Evolutionary conservation across 148 eudicot genomes (phyloP).

Genomic region (Amaranthus cruentus): DNA sequence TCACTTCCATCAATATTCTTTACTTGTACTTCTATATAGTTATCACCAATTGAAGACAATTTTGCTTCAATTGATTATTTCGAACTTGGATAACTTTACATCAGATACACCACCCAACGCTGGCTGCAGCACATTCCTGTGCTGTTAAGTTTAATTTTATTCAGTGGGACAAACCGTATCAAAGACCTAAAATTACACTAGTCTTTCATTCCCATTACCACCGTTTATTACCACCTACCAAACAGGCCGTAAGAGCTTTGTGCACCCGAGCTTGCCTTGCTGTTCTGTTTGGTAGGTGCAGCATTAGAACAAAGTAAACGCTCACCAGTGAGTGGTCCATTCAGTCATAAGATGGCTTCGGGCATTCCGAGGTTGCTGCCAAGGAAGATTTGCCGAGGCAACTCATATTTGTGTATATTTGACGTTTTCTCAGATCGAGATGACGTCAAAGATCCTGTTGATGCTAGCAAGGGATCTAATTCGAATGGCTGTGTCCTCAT

Average conservation of each 20-base stretch:
- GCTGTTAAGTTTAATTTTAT: neutral
- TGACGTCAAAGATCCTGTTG: slow-evolving; percentile 40
- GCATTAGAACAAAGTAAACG: slow-evolving; percentile 3
- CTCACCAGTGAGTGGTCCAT: slow-evolving; percentile 22
- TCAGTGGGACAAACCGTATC: neutral
- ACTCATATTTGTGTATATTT: slow-evolving; percentile 48
- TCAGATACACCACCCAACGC: neutral
- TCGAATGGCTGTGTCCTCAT: slow-evolving; percentile 46
- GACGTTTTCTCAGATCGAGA: slow-evolving; percentile 44
- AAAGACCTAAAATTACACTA: neutral
- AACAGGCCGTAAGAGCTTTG: too few species aligned
- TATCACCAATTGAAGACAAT: neutral
- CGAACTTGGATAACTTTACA: neutral
- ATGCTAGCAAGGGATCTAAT: slow-evolving; percentile 53
- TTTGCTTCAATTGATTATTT: neutral
- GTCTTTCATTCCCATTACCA: too few species aligned
- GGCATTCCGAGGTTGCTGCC: slow-evolving; percentile 54
- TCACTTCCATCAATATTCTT: slow-evolving; percentile 7
- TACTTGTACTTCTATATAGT: neutral
- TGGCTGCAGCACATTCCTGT: neutral
- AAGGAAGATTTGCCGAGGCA: slow-evolving; percentile 55
- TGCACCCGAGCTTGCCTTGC: slow-evolving; percentile 1
- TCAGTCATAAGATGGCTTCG: slow-evolving; percentile 75
- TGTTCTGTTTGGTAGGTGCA: neutral
- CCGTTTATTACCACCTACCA: too few species aligned